Base-by-base conservation (phyloP, 2,329 filamentous ascomycete genomes). In the Microdochium nivale region DNA sequence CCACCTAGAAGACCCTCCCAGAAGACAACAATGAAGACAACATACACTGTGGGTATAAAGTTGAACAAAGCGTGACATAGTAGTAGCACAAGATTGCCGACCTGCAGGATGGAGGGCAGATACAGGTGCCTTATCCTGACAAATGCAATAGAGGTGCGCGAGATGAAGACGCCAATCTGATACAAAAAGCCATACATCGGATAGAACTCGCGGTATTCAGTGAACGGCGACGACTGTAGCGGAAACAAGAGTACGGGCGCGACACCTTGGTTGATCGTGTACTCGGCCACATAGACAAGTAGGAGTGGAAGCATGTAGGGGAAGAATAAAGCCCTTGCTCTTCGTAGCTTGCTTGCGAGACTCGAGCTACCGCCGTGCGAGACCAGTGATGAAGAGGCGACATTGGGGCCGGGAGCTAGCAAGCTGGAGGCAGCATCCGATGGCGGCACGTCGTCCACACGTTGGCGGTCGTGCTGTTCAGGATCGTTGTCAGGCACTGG, bases 201-300 rank as follows among this genome's bases (percentile, higher is more conserved):
- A 62, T 99, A 99, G 67, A 96, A 97, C 30, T 85, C 86, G 40
- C 92, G 85, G 65, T 84, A 94, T 58, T 89, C 81, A 30, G 74
- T 70, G 65, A 97, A 97, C 0, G 94, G 94, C 1, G 88, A 86
- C 11, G 79, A 70, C 1, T 76, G 64, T 1, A 96, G 75, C 0
- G 91, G 90, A 64, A 96, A 99, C 3, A 99, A 79, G 0, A 97
- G 75, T 0, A 90, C 96, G 1, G 94, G 92, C 0, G 90, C 78
- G 1, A 97, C 90, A 33, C 91, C 92, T 72, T 96, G 91, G 71
- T 97, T 97, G 69, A 97, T 96, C 51, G 88, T 95, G 67, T 99
- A 99, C 72, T 99, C 94, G 52, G 91, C 90, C 33, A 97, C 80
- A 66, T 96, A 99, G 27, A 99, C 94, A 16, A 97, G 73, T 32